A percentile compares a stretch with the other conserved stretches of the same genome.
phyloP scores from a whole-genome alignment of 2,329 filamentous ascomycete species.

The Periglandula ipomoeae region DNA sequence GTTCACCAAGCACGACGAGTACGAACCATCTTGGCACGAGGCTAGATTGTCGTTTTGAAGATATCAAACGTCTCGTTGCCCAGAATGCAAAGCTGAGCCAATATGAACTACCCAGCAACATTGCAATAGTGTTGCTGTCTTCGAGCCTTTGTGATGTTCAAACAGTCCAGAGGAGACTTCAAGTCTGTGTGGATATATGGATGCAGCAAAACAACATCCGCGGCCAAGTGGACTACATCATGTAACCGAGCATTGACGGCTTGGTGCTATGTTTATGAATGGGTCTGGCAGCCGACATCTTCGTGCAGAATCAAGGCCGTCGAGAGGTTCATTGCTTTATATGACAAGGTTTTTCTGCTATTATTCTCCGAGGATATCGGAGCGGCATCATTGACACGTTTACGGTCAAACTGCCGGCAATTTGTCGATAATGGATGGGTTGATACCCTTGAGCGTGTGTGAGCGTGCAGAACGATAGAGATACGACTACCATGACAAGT shows the following conservation, averaged over 20 bases:
- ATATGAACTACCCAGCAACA: conserved; percentile 1
- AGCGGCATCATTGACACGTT: not conserved
- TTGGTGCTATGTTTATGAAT: too few species aligned
- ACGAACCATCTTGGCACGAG: conserved; percentile 1
- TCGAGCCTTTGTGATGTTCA: not conserved
- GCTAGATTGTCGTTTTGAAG: not conserved
- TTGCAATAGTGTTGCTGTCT: not conserved
- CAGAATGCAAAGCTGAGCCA: not conserved
- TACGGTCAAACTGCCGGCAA: too few species aligned
- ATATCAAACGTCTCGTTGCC: not conserved
- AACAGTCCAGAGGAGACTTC: conserved; percentile 2
- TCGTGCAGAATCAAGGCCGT: too few species aligned
- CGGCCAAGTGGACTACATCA: conserved; percentile 4
- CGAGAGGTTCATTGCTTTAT: too few species aligned
- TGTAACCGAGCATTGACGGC: not conserved
- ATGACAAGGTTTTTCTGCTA: too few species aligned
- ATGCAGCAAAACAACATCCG: not conserved
- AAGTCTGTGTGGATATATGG: conserved; percentile 1
- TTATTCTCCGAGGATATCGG: not conserved
- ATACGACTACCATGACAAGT: too few species aligned
- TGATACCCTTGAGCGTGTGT: too few species aligned
- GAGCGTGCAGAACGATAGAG: too few species aligned
- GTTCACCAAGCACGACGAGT: not conserved
- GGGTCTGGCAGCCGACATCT: not conserved
- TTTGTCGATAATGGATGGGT: too few species aligned